phyloP scores from a whole-genome alignment of 177 flowering plant species.

The Vitis hybrid region DNA sequence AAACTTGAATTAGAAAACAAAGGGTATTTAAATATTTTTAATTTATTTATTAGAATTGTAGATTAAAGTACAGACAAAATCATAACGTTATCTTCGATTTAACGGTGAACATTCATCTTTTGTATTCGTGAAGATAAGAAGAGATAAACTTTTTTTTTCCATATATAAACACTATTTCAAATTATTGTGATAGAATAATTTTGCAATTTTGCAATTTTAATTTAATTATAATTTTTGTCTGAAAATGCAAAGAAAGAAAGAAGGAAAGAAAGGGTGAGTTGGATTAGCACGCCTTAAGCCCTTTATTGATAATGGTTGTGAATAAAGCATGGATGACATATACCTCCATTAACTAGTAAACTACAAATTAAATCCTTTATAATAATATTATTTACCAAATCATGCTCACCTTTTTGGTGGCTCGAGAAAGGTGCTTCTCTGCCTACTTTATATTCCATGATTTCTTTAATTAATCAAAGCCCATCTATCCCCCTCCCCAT shows the following conservation, averaged over 20 bases:
- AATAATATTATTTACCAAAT: conserved; percentile 1
- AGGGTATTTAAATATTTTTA: no score
- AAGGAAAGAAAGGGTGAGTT: not conserved
- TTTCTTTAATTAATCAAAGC: not conserved
- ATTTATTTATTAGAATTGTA: no score
- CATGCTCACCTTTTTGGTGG: conserved; percentile 10
- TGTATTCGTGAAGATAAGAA: no score
- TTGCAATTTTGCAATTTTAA: no score
- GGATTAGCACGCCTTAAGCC: not conserved
- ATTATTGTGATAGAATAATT: no score
- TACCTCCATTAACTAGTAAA: not conserved
- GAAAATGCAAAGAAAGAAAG: not conserved
- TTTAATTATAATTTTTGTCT: not conserved
- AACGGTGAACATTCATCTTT: no score
- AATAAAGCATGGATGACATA: not conserved
- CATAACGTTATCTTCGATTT: no score
- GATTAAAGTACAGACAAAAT: no score
- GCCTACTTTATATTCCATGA: not conserved
- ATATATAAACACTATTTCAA: no score
- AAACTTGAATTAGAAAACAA: no score
- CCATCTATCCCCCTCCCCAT: no score
- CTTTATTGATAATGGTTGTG: not conserved
- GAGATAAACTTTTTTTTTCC: no score
- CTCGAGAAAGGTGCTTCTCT: conserved; percentile 9
- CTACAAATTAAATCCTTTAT: not conserved